These are phyloP conservation scores for Sporothrix luriei DNA, from an alignment of 2,329 filamentous ascomycete genomes.

Conservation along the genomic window DNA sequence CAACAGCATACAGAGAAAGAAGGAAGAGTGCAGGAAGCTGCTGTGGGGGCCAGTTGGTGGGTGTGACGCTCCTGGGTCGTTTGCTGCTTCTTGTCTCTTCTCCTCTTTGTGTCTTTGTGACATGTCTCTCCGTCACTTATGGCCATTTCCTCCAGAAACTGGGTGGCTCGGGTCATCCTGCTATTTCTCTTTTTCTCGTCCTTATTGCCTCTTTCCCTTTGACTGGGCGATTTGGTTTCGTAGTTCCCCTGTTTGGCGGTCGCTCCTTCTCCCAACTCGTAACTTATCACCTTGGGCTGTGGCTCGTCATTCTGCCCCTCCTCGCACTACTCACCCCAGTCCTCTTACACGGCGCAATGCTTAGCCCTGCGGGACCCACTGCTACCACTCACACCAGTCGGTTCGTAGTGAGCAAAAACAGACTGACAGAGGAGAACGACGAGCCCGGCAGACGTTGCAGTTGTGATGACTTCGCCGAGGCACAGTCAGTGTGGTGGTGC, in stretches of 20 bases:
- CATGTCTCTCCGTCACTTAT: neutral
- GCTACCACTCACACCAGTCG: neutral
- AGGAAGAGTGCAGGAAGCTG: neutral
- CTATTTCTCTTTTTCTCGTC: too few relatives aligned
- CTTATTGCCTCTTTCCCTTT: neutral
- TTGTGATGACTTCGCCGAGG: neutral
- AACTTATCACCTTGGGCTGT: conserved; percentile 1
- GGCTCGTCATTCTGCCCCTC: neutral
- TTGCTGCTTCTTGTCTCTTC: neutral
- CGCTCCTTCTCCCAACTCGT: conserved; percentile 8
- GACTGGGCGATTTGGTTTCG: conserved; percentile 5
- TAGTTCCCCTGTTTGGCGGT: neutral
- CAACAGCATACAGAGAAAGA: too few relatives aligned
- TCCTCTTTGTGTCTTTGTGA: neutral
- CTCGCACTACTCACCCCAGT: neutral
- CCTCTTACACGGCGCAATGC: conserved; percentile 22
- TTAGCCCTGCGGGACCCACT: conserved; percentile 8
- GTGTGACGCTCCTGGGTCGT: neutral
- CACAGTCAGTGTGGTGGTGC: neutral
- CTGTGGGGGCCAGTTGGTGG: conserved; percentile 19
- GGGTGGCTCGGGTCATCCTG: neutral
- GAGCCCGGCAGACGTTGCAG: neutral
- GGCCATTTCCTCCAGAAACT: neutral
- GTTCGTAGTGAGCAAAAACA: neutral
- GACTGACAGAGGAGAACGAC: neutral